Evolutionary conservation across 2,329 filamentous ascomycete genomes (phyloP).

Genomic region (Aschersonia sp.): DNA sequence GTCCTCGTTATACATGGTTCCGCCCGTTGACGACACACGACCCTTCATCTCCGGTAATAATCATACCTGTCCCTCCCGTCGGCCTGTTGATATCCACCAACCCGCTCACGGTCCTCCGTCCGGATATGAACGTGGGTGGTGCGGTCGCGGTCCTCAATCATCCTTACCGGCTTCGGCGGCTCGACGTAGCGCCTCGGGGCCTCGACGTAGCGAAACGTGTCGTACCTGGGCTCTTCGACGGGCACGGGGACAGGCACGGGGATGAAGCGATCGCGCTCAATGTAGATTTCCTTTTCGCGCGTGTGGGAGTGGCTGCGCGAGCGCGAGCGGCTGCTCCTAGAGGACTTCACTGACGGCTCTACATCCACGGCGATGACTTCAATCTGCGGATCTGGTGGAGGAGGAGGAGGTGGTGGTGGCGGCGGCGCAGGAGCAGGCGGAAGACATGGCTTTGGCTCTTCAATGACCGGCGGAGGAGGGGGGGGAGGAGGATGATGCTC

Average conservation of each 20-base stretch:
- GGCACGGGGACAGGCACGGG: slow-evolving; percentile 23
- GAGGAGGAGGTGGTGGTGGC: slow-evolving; percentile 5
- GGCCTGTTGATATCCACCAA: slow-evolving; percentile 14
- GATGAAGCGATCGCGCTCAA: slow-evolving; percentile 36
- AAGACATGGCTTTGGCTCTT: slow-evolving; percentile 3
- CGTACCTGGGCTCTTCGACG: slow-evolving; percentile 20
- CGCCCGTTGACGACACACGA: background rate
- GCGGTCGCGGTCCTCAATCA: slow-evolving; percentile 13
- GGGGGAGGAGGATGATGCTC: background rate
- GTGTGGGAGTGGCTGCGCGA: slow-evolving; percentile 11
- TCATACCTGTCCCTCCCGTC: slow-evolving; percentile 2
- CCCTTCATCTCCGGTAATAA: slow-evolving; percentile 2
- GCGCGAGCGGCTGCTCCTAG: slow-evolving; percentile 12
- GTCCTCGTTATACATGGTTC: background rate
- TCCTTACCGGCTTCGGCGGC: slow-evolving; percentile 13
- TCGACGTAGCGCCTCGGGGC: slow-evolving; percentile 23
- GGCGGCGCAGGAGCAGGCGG: background rate
- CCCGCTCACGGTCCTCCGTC: slow-evolving; percentile 18
- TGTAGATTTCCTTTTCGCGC: slow-evolving; percentile 30
- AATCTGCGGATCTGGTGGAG: slow-evolving; percentile 15
- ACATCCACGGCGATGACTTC: slow-evolving; percentile 25
- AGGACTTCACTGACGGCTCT: slow-evolving; percentile 13
- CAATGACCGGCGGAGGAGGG: slow-evolving; percentile 7
- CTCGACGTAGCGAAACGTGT: slow-evolving; percentile 39
- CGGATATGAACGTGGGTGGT: slow-evolving; percentile 11